Conservation (phyloP, 129 eudicot genomes). For the Chrysanthemum makinoi region DNA sequence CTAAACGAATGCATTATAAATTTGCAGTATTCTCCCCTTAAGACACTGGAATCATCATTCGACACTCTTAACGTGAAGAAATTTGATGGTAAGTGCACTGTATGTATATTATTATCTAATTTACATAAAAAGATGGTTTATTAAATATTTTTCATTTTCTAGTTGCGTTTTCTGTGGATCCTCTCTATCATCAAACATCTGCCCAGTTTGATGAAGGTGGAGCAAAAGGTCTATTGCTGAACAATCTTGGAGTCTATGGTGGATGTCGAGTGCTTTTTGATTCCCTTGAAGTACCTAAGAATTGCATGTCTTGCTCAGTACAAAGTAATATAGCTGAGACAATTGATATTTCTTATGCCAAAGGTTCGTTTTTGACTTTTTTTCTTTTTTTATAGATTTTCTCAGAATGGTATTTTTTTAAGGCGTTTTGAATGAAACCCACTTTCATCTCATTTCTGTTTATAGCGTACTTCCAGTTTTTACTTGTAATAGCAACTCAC, state of each 20-base stretch:
- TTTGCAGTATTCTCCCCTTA: constrained; percentile 78
- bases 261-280: constrained; percentile 85
- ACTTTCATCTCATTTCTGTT: not conserved
- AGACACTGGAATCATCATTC: constrained; percentile 86
- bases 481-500: not conserved
- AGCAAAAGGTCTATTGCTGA: constrained; percentile 84
- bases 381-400: not conserved
- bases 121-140: constrained; percentile 9
- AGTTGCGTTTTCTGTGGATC: constrained; percentile 93
- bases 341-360: constrained; percentile 66
- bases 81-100: constrained; percentile 63
- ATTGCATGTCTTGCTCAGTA: constrained; percentile 39
- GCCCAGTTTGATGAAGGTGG: constrained; percentile 99
- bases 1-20: constrained; percentile 17
- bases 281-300: constrained; percentile 87
- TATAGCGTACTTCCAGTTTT: not conserved
- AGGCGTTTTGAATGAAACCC: not conserved
- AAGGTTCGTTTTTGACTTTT: constrained; percentile 43
- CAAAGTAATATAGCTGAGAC: constrained; percentile 37
- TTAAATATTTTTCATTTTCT: not conserved
- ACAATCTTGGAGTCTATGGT: constrained; percentile 88
- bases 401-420: not conserved
- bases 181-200: constrained; percentile 93
- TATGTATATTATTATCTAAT: not conserved
- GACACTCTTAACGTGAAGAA: constrained; percentile 82